Evolutionary conservation across 2,329 filamentous ascomycete species (phyloP), one percentile per base, ranked within the genome.

Genomic region (Metarhizium sp.): DNA sequence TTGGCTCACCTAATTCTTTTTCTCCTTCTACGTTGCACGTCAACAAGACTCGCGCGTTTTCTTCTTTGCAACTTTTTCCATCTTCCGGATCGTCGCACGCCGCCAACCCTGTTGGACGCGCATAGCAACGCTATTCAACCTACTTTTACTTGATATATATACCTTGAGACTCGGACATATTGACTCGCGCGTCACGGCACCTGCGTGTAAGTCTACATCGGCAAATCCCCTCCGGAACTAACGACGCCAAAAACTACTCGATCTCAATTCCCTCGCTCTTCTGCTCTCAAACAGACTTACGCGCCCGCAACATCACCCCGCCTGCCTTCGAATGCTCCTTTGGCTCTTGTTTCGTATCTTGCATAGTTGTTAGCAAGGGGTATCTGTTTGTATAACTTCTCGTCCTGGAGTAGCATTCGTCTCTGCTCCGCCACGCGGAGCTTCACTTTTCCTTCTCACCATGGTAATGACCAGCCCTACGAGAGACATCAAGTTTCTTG

Each of bases 191-290:
- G 52, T 55, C 54, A 52, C 55, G 30, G 53, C 57, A 55, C 51
- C 61, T 55, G 59, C 66, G 66, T 70, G 66, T 69, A 69, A 69
- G 67, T 69, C 67, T 60, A 57, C 57, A 52, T 38, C 45, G 52
- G 47, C 51, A n/a, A 18, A 43, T 29, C 55, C 55, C 56, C 43
- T 47, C 55, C 25, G 43, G 53, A 46, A 38, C 51, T 47, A 11
- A 54, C 51, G 38, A 46, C 51, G 40, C 56, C 30, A 38, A n/a
- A 32, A 34, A 55, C 46, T 45, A 48, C 36, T 42, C 52, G 25
- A 46, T 42, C 51, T 54, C 45, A 50, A 53, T 32, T 40, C 38
- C 38, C 45, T 25, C 42, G 42, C 48, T 51, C 47, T 18, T 38
- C 45, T 20, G 36, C 29, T 43, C 52, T 46, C 34, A 38, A 42